Evolutionary conservation across 306 rosid species (phyloP).

Genomic region (Arachis hypogaea): DNA sequence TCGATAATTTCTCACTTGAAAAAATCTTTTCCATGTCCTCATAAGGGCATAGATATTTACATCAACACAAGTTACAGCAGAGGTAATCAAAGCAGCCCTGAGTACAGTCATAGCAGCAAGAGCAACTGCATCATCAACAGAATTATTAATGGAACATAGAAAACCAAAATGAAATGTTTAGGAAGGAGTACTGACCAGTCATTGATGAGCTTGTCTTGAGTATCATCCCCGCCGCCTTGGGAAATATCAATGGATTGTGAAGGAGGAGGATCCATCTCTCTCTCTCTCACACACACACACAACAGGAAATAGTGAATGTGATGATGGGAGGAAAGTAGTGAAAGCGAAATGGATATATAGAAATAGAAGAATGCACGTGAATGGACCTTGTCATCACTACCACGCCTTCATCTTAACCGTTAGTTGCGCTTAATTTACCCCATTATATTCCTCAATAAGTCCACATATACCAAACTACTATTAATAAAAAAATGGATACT

Average conservation of each 20-base stretch:
- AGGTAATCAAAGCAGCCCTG: constrained; percentile 56
- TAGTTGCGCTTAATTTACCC: too few relatives aligned
- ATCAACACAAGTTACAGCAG: constrained; percentile 56
- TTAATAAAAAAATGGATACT: neutral
- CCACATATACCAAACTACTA: too few relatives aligned
- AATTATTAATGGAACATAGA: too few relatives aligned
- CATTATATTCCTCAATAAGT: too few relatives aligned
- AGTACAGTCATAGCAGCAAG: constrained; percentile 65
- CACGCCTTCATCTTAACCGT: neutral
- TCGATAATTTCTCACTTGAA: too few relatives aligned
- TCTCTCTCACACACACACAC: constrained; percentile 7
- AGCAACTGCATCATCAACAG: constrained; percentile 54
- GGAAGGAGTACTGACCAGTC: constrained; percentile 48
- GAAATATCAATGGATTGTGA: constrained; percentile 66
- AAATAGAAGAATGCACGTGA: constrained; percentile 40
- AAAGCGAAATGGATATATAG: neutral
- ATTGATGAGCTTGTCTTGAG: constrained; percentile 53
- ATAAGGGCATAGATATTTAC: too few relatives aligned
- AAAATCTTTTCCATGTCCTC: too few relatives aligned
- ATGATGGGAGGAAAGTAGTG: neutral
- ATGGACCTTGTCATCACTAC: constrained; percentile 1
- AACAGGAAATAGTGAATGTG: neutral
- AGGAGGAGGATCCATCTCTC: constrained; percentile 74
- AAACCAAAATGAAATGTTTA: too few relatives aligned
- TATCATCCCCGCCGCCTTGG: constrained; percentile 44